These are phyloP conservation scores for Aspergillus fumigatiaffinis DNA, from an alignment of 2,329 filamentous ascomycete species.

Conservation along the genomic window DNA sequence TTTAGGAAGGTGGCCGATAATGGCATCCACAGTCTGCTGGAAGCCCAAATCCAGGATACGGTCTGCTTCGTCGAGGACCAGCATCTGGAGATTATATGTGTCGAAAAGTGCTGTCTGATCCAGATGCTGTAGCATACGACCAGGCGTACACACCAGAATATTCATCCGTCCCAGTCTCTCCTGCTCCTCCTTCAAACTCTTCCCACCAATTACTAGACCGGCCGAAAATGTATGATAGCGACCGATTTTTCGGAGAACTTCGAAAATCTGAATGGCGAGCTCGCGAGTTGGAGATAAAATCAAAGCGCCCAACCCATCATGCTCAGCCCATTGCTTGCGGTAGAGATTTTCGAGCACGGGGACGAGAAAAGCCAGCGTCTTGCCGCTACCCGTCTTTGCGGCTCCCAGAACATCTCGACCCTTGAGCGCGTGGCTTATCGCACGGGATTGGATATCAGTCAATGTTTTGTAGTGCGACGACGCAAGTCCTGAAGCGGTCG, in stretches of 20 bases:
- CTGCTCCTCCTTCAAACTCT: constrained; percentile 81
- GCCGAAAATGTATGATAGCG: constrained; percentile 87
- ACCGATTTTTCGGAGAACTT: constrained; percentile 86
- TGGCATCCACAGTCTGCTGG: constrained; percentile 81
- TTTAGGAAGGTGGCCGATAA: constrained; percentile 84
- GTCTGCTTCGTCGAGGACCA: constrained; percentile 94
- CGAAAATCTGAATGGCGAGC: constrained; percentile 93
- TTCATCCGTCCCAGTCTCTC: constrained; percentile 89
- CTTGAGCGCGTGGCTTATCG: constrained; percentile 83
- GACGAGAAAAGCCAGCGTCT: constrained; percentile 88
- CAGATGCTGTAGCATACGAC: constrained; percentile 90
- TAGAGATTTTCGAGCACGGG: constrained; percentile 92
- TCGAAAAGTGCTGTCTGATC: constrained; percentile 90
- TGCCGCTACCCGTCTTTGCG: constrained; percentile 92
- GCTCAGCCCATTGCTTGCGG: constrained; percentile 80
- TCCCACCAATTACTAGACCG: constrained; percentile 89
- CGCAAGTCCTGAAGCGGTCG: constrained; percentile 74
- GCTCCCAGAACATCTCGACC: constrained; percentile 86
- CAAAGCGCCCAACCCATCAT: constrained; percentile 86
- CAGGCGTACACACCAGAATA: constrained; percentile 91
- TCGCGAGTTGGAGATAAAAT: constrained; percentile 94
- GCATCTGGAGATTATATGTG: constrained; percentile 83
- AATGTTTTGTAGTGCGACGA: constrained; percentile 83
- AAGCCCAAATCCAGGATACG: constrained; percentile 98
- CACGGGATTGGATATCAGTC: constrained; percentile 86